Percentiles rank a stretch among this genome's conserved stretches.
phyloP scores from a whole-genome alignment of 371 early-diverging fungal species.

The Mortierella sp. region DNA sequence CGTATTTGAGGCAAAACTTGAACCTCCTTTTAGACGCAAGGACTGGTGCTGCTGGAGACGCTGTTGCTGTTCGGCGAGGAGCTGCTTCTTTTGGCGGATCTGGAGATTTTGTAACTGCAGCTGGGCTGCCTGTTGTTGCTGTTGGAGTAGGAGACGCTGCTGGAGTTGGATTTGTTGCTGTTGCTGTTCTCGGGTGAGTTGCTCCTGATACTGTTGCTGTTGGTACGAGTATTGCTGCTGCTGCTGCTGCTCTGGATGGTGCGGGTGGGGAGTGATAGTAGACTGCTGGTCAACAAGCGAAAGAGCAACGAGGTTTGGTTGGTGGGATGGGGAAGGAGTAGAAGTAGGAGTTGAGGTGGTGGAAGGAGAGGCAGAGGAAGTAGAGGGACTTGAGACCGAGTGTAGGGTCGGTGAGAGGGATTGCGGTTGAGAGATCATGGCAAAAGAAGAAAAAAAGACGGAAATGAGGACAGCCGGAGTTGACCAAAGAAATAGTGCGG shows the following conservation, averaged over 20 bases:
- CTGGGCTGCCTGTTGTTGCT: constrained; percentile 33
- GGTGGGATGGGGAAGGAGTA: not conserved
- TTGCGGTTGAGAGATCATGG: constrained; percentile 36
- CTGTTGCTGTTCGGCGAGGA: constrained; percentile 24
- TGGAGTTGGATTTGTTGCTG: constrained; percentile 12
- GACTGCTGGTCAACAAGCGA: not conserved
- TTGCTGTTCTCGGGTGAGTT: constrained; percentile 3
- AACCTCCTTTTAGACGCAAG: not conserved
- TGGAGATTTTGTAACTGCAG: constrained; percentile 33
- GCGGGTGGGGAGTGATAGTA: not conserved
- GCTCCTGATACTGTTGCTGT: constrained; percentile 18
- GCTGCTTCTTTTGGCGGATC: constrained; percentile 23
- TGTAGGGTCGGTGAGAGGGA: constrained; percentile 12
- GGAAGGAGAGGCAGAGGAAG: constrained; percentile 10
- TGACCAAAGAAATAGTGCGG: not conserved
- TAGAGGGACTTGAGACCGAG: constrained; percentile 7
- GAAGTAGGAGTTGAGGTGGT: constrained; percentile 7
- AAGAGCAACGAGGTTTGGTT: not conserved
- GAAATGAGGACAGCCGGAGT: not conserved
- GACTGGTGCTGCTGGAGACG: constrained; percentile 12
- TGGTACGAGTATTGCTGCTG: constrained; percentile 10
- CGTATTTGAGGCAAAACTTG: not conserved
- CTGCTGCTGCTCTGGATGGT: not conserved
- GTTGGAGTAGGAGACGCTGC: constrained; percentile 38
- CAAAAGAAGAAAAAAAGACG: not conserved